Percentiles rank a stretch among this genome's conserved stretches.
phyloP scores from a whole-genome alignment of 2,329 filamentous ascomycete genomes.

The Fusarium sp. region DNA sequence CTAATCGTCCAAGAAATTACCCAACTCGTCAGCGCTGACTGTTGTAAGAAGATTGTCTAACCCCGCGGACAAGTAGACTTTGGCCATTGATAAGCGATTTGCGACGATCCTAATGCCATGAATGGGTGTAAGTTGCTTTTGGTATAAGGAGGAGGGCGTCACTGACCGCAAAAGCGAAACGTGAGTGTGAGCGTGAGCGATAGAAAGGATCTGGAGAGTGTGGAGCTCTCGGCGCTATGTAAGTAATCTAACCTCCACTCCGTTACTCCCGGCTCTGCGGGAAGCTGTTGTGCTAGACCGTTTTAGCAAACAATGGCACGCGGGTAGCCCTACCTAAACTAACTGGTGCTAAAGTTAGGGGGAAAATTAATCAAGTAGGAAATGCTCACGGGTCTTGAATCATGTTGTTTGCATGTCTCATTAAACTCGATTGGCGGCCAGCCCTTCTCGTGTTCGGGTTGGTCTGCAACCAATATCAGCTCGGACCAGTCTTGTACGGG shows the following conservation, averaged over 20 bases:
- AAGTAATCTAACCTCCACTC: background rate
- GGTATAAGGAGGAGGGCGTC: background rate
- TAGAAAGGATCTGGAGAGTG: constrained; percentile 15
- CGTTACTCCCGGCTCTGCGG: constrained; percentile 18
- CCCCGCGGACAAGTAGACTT: constrained; percentile 23
- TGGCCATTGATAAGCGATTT: constrained; percentile 4
- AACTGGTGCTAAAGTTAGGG: constrained; percentile 4
- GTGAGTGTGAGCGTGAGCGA: no score
- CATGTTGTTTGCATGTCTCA: constrained; percentile 35
- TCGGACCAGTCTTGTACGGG: constrained; percentile 32
- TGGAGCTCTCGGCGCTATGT: constrained; percentile 5
- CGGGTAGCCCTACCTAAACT: constrained; percentile 10
- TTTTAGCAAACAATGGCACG: constrained; percentile 20
- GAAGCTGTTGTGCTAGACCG: constrained; percentile 22
- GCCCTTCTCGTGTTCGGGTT: constrained; percentile 43
- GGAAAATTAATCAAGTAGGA: constrained; percentile 1
- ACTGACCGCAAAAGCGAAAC: constrained; percentile 29
- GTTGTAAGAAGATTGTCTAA: constrained; percentile 13
- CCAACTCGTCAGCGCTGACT: constrained; percentile 12
- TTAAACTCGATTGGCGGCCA: constrained; percentile 38
- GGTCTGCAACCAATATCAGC: constrained; percentile 21
- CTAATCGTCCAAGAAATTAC: constrained; percentile 9
- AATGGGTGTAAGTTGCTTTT: constrained; percentile 4
- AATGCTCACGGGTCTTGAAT: constrained; percentile 34
- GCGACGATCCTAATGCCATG: constrained; percentile 10